Evolutionary conservation across 495 filamentous ascomycete species (phyloP), one percentile per base, ranked within the genome.

Genomic region (Corynascus novoguineensis): DNA sequence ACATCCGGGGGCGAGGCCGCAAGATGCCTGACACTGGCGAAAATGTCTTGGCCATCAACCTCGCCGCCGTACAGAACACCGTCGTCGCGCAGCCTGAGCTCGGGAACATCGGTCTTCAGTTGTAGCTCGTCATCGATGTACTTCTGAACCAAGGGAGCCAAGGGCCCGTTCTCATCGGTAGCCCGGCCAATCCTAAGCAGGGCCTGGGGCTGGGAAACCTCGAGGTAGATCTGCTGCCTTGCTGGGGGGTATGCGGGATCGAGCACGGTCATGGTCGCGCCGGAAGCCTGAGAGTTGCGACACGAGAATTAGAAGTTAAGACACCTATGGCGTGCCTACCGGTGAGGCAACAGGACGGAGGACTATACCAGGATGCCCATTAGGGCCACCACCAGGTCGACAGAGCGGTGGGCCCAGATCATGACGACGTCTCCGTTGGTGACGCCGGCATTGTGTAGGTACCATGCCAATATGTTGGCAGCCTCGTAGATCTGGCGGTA

Each of bases 401-500:
- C 87, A 12, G 82, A 81, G 5, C 92, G 82, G 68, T 96, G 81
- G 28, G 89, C 89, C 70, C 86, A 97, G 50, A 92, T 85, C 91
- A 96, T 96, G 53, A 95, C 88, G 24, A 97, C 90, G 49, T 97
- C 92, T 12, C 89, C 92, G 53, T 83, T 77, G 37, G 86, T 76
- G 50, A 91, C 75, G 25, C 92, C 92, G 53, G 81, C 77, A 29
- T 83, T 73, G 40, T 90, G 78, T 27, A 97, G 75, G 64, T 93
- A 79, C 70, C 92, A 87, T 9, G 87, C 86, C 5, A 97, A 74
- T 11, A 83, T 78, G 64, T 95, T 95, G 11, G 88, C 86, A 1
- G 86, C 86, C 70, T 95, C 85, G 66, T 91, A 83, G 58, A 98
- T 96, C 64, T 96, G 89, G 55, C 73, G 72, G 71, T 98, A 98